phyloP scores from a whole-genome alignment of 2,329 filamentous ascomycete species.

The Neofusicoccum cordaticola region DNA sequence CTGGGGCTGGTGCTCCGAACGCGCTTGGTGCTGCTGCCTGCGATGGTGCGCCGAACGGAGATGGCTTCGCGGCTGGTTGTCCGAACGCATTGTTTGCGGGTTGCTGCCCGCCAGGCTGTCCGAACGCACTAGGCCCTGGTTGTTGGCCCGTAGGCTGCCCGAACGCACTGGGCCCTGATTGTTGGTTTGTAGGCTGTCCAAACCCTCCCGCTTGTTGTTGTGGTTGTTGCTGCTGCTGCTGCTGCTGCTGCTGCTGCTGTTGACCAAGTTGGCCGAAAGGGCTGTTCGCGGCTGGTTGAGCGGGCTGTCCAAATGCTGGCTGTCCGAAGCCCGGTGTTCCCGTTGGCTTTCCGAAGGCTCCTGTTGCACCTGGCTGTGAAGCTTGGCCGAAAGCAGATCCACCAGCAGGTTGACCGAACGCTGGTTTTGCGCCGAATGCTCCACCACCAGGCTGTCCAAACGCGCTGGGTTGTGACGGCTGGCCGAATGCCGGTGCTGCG shows the following conservation, averaged over 20 bases:
- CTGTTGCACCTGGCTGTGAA: constrained; percentile 17
- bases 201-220: constrained; percentile 20
- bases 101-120: too few relatives aligned
- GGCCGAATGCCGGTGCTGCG: constrained; percentile 22
- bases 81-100: constrained; percentile 5
- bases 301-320: constrained; percentile 19
- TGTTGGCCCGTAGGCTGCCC: constrained; percentile 20
- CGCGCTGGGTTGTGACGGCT: constrained; percentile 19
- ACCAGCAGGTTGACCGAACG: constrained; percentile 34
- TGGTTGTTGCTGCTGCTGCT: constrained; percentile 20
- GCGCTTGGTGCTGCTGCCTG: constrained; percentile 24
- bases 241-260: constrained; percentile 23
- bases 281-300: constrained; percentile 25
- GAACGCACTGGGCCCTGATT: constrained; percentile 21
- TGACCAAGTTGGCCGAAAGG: neutral
- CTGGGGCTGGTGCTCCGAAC: constrained; percentile 8
- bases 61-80: constrained; percentile 23
- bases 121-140: constrained; percentile 23
- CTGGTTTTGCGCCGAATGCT: constrained; percentile 19
- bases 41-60: constrained; percentile 39
- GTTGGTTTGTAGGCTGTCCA: constrained; percentile 3
- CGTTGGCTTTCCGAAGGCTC: constrained; percentile 30
- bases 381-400: constrained; percentile 28
- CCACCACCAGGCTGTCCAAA: constrained; percentile 28
- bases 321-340: constrained; percentile 28